Evolutionary conservation across 2,329 filamentous ascomycete species (phyloP), one percentile per base, ranked within the genome.

Genomic region (Chalaropsis ovoidea): DNA sequence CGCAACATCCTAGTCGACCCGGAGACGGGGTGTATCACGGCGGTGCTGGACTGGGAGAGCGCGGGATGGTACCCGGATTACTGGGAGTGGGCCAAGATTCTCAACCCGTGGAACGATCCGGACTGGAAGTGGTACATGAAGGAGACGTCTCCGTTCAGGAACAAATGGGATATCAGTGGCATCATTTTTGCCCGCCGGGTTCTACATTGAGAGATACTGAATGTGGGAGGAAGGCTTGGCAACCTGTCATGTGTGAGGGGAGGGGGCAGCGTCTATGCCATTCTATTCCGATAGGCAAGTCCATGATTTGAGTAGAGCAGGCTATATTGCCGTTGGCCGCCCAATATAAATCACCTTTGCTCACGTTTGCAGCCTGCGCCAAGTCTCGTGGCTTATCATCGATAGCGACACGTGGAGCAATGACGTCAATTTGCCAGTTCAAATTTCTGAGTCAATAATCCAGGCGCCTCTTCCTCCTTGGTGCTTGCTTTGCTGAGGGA

Each of bases 31-130:
- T 65, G 69, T 2, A 70, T 86, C 7, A 75, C 70, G 0, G 85
- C 84, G 0, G 67, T 87, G 0, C 76, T 87, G 0, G 85, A 87
- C 70, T 87, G 84, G 85, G 82, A 69, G 24, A 70, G 72, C 60
- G 69, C 73, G 13, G 73, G 73, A 1, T 74, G 72, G 71, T 74
- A 73, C 68, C 73, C 73, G 4, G 69, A 68, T 24, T 74, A 74
- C 62, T 74, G 73, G 72, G 73, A 74, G 67, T 72, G 70, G 64
- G 72, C 69, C 43, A 74, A 74, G 68, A 61, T 71, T 42, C 43
- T 70, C 2, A 58, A 49, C 17, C 43, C 63, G 15, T 49, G 24
- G 24, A 65, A 65, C 11, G 19, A 45, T 31, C 15, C 54, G 19
- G 63, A 65, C 11, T 65, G 63, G 63, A 54, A 43, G 13, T 11